phyloP scores from a whole-genome alignment of 2,329 filamentous ascomycete genomes.

The Sporothrix inflata region DNA sequence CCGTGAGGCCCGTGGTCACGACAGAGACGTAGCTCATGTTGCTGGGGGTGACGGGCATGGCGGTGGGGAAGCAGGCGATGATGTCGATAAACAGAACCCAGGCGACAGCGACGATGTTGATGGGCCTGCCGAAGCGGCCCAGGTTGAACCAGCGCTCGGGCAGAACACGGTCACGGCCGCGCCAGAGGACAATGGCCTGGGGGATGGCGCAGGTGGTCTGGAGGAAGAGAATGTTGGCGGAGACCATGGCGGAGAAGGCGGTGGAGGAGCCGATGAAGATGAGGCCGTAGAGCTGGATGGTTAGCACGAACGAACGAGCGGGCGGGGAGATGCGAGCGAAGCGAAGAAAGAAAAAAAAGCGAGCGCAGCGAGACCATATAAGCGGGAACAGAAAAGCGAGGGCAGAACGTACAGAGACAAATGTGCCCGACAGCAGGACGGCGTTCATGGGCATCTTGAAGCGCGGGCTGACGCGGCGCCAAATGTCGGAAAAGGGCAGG shows the following conservation, averaged over 20 bases:
- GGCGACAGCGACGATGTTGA: slow-evolving; percentile 33
- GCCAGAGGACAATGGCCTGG: slow-evolving; percentile 37
- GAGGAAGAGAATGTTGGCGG: slow-evolving; percentile 30
- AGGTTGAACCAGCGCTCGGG: slow-evolving; percentile 37
- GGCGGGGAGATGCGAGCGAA: no score
- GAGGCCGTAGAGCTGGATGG: slow-evolving; percentile 36
- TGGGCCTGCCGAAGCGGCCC: slow-evolving; percentile 34
- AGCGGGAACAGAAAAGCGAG: no score
- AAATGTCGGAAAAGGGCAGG: slow-evolving; percentile 37
- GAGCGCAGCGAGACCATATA: no score
- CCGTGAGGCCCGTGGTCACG: slow-evolving; percentile 17
- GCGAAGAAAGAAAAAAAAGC: no score
- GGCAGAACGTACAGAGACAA: slow-evolving; percentile 27
- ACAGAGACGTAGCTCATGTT: slow-evolving; percentile 35
- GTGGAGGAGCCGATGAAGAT: slow-evolving; percentile 40
- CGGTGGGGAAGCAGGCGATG: slow-evolving; percentile 30
- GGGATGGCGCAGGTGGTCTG: slow-evolving; percentile 35
- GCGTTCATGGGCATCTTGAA: slow-evolving; percentile 40
- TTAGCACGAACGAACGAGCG: not conserved
- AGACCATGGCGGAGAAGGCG: slow-evolving; percentile 33
- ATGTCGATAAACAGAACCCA: slow-evolving; percentile 29
- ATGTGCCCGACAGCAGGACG: slow-evolving; percentile 27
- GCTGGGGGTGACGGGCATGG: slow-evolving; percentile 31
- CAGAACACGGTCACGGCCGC: slow-evolving; percentile 37
- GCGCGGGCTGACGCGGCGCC: slow-evolving; percentile 33